Evolutionary conservation across 192 early-diverging fungal species (phyloP).

Genomic region (Backusella psychrophila): DNA sequence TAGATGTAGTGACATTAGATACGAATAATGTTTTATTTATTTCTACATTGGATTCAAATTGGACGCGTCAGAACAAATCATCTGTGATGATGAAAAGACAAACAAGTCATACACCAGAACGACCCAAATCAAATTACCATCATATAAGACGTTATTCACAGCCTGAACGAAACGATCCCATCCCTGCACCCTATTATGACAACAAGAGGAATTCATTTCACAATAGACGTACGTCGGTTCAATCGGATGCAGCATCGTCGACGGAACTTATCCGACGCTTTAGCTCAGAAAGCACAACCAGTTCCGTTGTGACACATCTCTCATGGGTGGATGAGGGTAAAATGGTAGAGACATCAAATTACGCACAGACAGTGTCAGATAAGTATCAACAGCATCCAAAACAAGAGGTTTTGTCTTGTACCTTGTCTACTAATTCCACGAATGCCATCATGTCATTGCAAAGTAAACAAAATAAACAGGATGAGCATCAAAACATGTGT

Average conservation of each 20-base stretch:
- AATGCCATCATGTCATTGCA: background rate
- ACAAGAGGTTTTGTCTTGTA: background rate
- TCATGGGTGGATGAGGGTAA: background rate
- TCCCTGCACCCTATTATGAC: background rate
- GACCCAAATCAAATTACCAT: background rate
- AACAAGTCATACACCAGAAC: background rate
- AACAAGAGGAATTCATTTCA: background rate
- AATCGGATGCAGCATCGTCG: conserved; percentile 1
- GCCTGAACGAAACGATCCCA: background rate
- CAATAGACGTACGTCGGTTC: background rate
- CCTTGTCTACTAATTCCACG: background rate
- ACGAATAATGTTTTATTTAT: background rate
- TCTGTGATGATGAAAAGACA: conserved; percentile 1
- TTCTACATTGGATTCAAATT: background rate
- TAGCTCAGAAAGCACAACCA: conserved; percentile 5
- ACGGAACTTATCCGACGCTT: conserved; percentile 15
- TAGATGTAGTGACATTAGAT: background rate
- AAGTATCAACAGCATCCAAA: background rate
- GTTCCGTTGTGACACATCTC: background rate
- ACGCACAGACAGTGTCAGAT: conserved; percentile 14
- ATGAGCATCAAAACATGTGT: background rate
- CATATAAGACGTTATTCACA: background rate
- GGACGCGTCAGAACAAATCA: background rate
- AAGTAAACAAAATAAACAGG: background rate
- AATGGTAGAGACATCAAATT: background rate